phyloP scores from a whole-genome alignment of 2,329 filamentous ascomycete species.

The Xylaria multiplex region DNA sequence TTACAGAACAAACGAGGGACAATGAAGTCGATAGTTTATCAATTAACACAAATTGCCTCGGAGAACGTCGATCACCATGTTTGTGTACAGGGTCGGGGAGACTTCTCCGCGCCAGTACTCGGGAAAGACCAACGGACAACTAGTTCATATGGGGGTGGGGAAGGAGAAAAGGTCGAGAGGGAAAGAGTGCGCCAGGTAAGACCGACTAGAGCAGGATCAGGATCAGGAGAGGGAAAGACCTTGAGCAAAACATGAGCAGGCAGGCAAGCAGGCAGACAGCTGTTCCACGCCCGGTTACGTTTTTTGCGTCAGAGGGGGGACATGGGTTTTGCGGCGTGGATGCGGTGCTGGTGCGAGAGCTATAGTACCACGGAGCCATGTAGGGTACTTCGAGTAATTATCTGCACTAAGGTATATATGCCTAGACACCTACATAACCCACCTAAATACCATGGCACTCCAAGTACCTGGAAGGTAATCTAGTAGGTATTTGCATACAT shows the following conservation, averaged over 20 bases:
- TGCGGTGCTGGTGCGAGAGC: slow-evolving; percentile 22
- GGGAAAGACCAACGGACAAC: slow-evolving; percentile 10
- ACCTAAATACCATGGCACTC: too few relatives aligned
- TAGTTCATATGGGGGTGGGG: background rate
- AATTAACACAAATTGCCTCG: slow-evolving; percentile 1
- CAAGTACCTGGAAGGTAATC: too few relatives aligned
- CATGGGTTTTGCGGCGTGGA: slow-evolving; percentile 16
- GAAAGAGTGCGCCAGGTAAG: slow-evolving; percentile 8
- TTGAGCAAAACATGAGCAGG: background rate
- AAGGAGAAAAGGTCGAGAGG: background rate
- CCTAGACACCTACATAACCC: too few relatives aligned
- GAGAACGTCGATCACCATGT: slow-evolving; percentile 3
- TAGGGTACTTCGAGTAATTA: background rate
- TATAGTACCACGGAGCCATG: background rate
- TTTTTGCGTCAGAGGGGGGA: slow-evolving; percentile 20
- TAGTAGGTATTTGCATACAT: too few relatives aligned
- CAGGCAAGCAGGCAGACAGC: slow-evolving; percentile 3
- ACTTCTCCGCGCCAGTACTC: background rate
- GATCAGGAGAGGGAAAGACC: background rate
- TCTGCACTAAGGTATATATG: background rate
- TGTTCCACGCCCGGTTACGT: slow-evolving; percentile 26
- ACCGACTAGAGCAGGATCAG: slow-evolving; percentile 24
- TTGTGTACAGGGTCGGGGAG: background rate
- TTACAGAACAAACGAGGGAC: slow-evolving; percentile 1
- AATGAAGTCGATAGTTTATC: background rate